Base-by-base conservation (phyloP, 371 early-diverging fungal genomes). In the Nematocida sp. region DNA sequence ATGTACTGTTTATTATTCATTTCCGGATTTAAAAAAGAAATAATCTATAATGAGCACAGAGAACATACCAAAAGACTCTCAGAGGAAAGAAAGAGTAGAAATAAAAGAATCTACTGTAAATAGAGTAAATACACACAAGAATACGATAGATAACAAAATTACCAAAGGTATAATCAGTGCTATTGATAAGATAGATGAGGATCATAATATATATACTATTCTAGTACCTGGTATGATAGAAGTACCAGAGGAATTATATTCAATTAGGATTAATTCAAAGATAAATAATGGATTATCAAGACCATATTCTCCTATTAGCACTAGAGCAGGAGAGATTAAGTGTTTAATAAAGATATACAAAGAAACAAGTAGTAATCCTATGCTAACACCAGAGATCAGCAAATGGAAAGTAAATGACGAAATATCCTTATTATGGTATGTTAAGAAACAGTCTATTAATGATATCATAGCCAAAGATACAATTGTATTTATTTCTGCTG, bases 401-500 rank as follows among this genome's bases (percentile, higher is more conserved):
- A 47, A 61, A 9, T 13, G 34, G 29, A 21, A 3, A 15, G 61
- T 31, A 3, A 61, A 61, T 9, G 61, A 46, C 47, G 51, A 19
- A 0, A 1, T 70, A 17, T 5, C 41, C 0, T 58, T 70, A 3
- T 21, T 70, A 13, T 70, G 74, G 60, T 70, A 70, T 27, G 38
- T 32, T 9, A 19, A 29, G 19, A 70, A 70, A 34, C 17, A 43
- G 11, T 23, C 74, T 4, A 58, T 70, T 17, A 2, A n/a, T 2
- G 40, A 66, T 34, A 54, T 66, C 7, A 5, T 66, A 9, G n/a
- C n/a, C n/a, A 13, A 2, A 2, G 27, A 45, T 4, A 25, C 13
- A 15, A 2, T 70, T 9, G 34, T 31, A 21, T 45, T 96, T 88
- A 87, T 95, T 77, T 90, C 90, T 46, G 93, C 94, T 63, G 95